Evolutionary conservation across 1,139 yeast species (phyloP).

Genomic region (Saccharomyces pastorianus): DNA sequence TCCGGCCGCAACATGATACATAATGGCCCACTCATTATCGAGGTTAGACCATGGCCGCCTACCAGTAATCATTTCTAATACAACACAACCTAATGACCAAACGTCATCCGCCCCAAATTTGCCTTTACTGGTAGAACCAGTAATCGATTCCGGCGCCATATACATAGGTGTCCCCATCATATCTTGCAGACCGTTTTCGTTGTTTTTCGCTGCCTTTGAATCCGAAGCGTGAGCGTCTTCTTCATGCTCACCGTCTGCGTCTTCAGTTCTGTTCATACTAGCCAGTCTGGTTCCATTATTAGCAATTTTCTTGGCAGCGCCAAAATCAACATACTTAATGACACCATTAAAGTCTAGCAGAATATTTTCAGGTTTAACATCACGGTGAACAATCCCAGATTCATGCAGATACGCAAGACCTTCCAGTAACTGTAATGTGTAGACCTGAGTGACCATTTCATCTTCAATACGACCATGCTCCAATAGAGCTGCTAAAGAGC

Average conservation of each 20-base stretch:
- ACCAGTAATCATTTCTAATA: slow-evolving; percentile 76
- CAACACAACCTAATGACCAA: slow-evolving; percentile 80
- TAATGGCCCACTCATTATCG: slow-evolving; percentile 96
- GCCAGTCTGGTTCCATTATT: slow-evolving; percentile 33
- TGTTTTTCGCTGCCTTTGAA: slow-evolving; percentile 1
- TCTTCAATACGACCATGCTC: slow-evolving; percentile 93
- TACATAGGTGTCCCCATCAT: slow-evolving; percentile 98
- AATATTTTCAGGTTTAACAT: slow-evolving; percentile 92
- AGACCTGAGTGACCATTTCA: slow-evolving; percentile 85
- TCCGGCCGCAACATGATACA: slow-evolving; percentile 97
- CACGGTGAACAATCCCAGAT: slow-evolving; percentile 94
- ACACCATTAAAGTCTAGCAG: slow-evolving; percentile 87
- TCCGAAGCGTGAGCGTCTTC: neutral
- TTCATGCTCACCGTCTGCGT: neutral
- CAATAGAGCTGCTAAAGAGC: slow-evolving; percentile 75
- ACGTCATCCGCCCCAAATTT: slow-evolving; percentile 64
- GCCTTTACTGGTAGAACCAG: slow-evolving; percentile 64
- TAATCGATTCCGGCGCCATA: slow-evolving; percentile 95
- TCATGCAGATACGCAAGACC: slow-evolving; percentile 92
- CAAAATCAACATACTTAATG: slow-evolving; percentile 91
- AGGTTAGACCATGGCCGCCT: slow-evolving; percentile 82
- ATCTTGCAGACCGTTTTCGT: slow-evolving; percentile 17
- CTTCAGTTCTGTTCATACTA: slow-evolving; percentile 1
- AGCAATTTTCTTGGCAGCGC: slow-evolving; percentile 94
- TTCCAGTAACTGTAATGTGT: slow-evolving; percentile 87